phyloP scores from a whole-genome alignment of 306 rosid species.

The Vigna angularis region DNA sequence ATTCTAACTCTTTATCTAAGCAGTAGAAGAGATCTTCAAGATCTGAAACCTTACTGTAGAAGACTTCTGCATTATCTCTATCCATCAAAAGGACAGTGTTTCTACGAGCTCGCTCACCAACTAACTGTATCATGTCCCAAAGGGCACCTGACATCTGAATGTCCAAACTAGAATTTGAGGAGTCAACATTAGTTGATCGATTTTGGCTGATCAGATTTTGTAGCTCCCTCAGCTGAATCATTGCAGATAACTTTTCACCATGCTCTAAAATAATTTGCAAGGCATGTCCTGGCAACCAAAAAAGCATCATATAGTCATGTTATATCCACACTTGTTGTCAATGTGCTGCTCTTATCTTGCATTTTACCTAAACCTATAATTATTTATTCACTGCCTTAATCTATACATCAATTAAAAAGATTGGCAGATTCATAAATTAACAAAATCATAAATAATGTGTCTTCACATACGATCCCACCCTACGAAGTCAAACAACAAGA shows the following conservation, averaged over 20 bases:
- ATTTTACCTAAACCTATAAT: slow-evolving; percentile 5
- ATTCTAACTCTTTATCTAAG: slow-evolving; percentile 81
- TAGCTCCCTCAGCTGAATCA: slow-evolving; percentile 91
- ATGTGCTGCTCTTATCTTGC: neutral
- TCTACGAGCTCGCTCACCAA: slow-evolving; percentile 91
- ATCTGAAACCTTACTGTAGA: slow-evolving; percentile 95
- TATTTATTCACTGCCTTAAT: slow-evolving; percentile 29
- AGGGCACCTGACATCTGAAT: slow-evolving; percentile 84
- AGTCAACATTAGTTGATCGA: slow-evolving; percentile 62
- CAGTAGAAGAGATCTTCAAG: slow-evolving; percentile 87
- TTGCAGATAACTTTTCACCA: slow-evolving; percentile 93
- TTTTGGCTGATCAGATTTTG: slow-evolving; percentile 80
- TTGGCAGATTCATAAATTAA: slow-evolving; percentile 18
- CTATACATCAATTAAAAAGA: slow-evolving; percentile 16
- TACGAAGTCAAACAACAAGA: slow-evolving; percentile 26
- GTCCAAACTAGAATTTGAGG: slow-evolving; percentile 59
- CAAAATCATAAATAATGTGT: slow-evolving; percentile 27
- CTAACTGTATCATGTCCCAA: slow-evolving; percentile 95
- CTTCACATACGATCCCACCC: slow-evolving; percentile 25
- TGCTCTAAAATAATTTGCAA: slow-evolving; percentile 90
- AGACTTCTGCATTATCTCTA: slow-evolving; percentile 96
- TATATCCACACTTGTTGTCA: slow-evolving; percentile 27
- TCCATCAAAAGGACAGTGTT: slow-evolving; percentile 96
- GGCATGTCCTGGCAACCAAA: slow-evolving; percentile 68
- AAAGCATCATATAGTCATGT: slow-evolving; percentile 40